These are phyloP conservation scores for Didymella keratinophila DNA, from an alignment of 2,329 filamentous ascomycete genomes.

Conservation along the genomic window DNA sequence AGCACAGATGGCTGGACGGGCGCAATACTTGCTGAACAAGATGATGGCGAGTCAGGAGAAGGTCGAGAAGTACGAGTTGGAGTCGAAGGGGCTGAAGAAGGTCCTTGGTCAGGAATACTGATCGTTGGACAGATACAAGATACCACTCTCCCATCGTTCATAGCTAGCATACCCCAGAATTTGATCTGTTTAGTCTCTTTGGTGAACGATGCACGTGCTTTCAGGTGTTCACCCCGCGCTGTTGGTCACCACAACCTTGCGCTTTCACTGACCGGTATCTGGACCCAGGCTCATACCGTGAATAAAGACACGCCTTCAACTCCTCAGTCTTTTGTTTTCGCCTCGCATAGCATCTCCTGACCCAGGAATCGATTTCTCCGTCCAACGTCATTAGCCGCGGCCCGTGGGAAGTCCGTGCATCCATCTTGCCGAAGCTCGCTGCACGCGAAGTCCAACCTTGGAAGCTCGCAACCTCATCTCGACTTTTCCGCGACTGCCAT, in stretches of 20 bases:
- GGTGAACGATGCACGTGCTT: not conserved
- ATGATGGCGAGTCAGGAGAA: slow-evolving; percentile 76
- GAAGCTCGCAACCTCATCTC: slow-evolving; percentile 20
- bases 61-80: slow-evolving; percentile 75
- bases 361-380: slow-evolving; percentile 20
- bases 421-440: slow-evolving; percentile 24
- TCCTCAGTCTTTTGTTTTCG: not conserved
- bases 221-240: slow-evolving; percentile 4
- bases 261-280: not conserved
- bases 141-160: slow-evolving; percentile 10
- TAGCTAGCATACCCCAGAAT: slow-evolving; percentile 2
- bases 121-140: slow-evolving; percentile 8
- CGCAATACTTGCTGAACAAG: slow-evolving; percentile 77
- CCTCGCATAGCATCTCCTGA: slow-evolving; percentile 5
- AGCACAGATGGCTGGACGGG: slow-evolving; percentile 69
- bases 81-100: slow-evolving; percentile 77
- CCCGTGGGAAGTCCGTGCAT: slow-evolving; percentile 13
- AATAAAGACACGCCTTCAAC: not conserved
- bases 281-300: too few relatives aligned
- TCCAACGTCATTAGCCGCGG: slow-evolving; percentile 25
- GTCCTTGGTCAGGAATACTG: slow-evolving; percentile 63
- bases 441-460: slow-evolving; percentile 21
- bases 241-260: not conserved
- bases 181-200: not conserved
- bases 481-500: slow-evolving; percentile 32